Percentiles rank a stretch among this genome's conserved stretches.
Evolutionary conservation across 1,284 basidiomycete species (phyloP).

Genomic region (Cryptococcus hybrid): DNA sequence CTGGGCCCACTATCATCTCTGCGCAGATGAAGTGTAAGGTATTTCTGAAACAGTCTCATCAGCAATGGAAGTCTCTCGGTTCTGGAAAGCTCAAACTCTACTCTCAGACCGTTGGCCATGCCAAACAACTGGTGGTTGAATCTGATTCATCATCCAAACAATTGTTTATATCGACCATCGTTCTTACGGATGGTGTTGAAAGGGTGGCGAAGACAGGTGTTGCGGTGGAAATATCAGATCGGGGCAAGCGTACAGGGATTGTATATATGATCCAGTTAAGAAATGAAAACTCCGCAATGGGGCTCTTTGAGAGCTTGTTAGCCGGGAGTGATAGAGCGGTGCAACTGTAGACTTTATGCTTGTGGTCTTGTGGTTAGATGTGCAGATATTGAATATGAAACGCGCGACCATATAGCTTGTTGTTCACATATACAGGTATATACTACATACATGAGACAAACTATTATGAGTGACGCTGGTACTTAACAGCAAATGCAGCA

Average conservation of each 20-base stretch:
- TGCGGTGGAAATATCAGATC: slow-evolving; percentile 91
- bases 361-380: too few species aligned
- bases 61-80: slow-evolving; percentile 95
- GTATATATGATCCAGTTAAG: slow-evolving; percentile 96
- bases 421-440: too few species aligned
- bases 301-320: slow-evolving; percentile 81
- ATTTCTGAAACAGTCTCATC: slow-evolving; percentile 91
- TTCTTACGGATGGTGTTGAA: slow-evolving; percentile 93
- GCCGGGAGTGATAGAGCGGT: slow-evolving; percentile 73
- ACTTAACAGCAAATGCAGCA: too few species aligned
- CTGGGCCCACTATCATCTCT: slow-evolving; percentile 70
- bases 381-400: too few species aligned
- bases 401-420: too few species aligned
- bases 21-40: slow-evolving; percentile 99
- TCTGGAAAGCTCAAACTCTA: slow-evolving; percentile 85
- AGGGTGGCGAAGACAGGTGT: slow-evolving; percentile 96
- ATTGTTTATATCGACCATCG: slow-evolving; percentile 89
- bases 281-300: slow-evolving; percentile 81
- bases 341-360: neutral
- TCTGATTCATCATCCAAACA: slow-evolving; percentile 70
- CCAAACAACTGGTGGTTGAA: slow-evolving; percentile 96
- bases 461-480: too few species aligned
- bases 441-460: too few species aligned
- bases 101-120: slow-evolving; percentile 71
- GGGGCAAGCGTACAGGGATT: slow-evolving; percentile 87